Evolutionary conservation across 2,329 filamentous ascomycete species (phyloP), one percentile per base, ranked within the genome.

Genomic region (Aspergillus viridinutans): DNA sequence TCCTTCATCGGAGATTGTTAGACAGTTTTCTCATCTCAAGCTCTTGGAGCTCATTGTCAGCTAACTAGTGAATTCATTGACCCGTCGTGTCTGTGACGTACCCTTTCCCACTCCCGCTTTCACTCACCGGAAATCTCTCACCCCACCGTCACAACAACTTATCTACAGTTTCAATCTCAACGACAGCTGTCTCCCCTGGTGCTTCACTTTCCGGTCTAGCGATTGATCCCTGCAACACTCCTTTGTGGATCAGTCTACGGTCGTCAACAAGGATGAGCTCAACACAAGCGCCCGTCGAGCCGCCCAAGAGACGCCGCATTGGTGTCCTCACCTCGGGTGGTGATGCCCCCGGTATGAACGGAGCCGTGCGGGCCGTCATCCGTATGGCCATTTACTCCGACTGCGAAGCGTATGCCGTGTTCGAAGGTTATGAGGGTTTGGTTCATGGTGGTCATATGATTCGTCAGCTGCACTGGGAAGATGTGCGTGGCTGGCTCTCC

Each of bases 271-370:
- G 50, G 55, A 65, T 65, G 64, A 57, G 61, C 50, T 40, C 62
- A 45, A 50, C 60, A 50, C 52, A 64, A 50, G 43, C 55, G 35
- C 58, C 62, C 55, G 55, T 60, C 29, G 59, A 61, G 20, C 63
- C 66, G 60, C 71, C 76, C 63, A 80, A 80, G 72, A 83, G 82
- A 72, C 83, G 85, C 70, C 80, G 83, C 62, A 93, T 97, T 72
- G 92, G 88, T 64, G 86, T 97, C 74, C 91, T 97, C 88, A 97
- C 92, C 70, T 95, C 90, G 65, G 92, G 92, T 71, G 92, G 92
- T 70, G 92, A 97, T 81, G 90, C 91, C 64, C 92, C 91, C 2
- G 92, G 92, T 72, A 97, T 97, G 92, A 96, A 94, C 76, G 91
- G 87, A 59, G 90, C 90, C 38, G 91, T 97, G 40, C 85, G 92